Evolutionary conservation across 2,329 filamentous ascomycete species (phyloP).

Genomic region (Chaetomium olivaceum): DNA sequence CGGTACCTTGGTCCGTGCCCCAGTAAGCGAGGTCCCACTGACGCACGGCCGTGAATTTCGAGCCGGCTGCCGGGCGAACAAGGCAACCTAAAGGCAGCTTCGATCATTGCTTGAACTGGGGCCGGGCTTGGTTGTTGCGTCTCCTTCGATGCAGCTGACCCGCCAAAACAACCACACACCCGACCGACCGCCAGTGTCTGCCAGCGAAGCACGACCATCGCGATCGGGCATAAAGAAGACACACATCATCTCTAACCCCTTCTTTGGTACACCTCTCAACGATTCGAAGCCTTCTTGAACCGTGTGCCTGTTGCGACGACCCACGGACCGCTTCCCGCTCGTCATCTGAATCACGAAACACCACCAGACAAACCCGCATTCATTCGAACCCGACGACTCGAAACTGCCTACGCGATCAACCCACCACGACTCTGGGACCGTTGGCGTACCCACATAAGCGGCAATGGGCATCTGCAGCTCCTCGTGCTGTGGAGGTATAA

Average conservation of each 20-base stretch:
- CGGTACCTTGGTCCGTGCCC: neutral
- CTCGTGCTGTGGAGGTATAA: constrained; percentile 60
- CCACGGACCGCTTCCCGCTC: constrained; percentile 7
- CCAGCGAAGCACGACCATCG: constrained; percentile 20
- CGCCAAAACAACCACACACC: constrained; percentile 26
- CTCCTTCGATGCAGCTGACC: constrained; percentile 19
- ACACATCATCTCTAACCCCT: constrained; percentile 17
- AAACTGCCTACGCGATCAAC: constrained; percentile 2
- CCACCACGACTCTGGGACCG: constrained; percentile 16
- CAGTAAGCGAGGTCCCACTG: constrained; percentile 2
- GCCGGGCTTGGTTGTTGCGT: constrained; percentile 15
- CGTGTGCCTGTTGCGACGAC: constrained; percentile 16
- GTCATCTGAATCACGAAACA: constrained; percentile 14
- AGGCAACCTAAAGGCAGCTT: constrained; percentile 29
- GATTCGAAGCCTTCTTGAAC: constrained; percentile 8
- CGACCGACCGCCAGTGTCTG: constrained; percentile 13
- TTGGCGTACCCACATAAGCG: constrained; percentile 25
- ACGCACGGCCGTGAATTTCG: constrained; percentile 22
- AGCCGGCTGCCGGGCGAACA: neutral
- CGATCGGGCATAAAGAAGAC: constrained; percentile 15
- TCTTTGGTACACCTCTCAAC: constrained; percentile 23
- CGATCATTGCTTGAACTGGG: constrained; percentile 14
- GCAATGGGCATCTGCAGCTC: constrained; percentile 64
- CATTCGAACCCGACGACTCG: constrained; percentile 2
- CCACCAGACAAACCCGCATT: neutral